These are phyloP conservation scores for Hypericum androsaemum DNA, from an alignment of 345 rosid species.

Conservation along the genomic window DNA sequence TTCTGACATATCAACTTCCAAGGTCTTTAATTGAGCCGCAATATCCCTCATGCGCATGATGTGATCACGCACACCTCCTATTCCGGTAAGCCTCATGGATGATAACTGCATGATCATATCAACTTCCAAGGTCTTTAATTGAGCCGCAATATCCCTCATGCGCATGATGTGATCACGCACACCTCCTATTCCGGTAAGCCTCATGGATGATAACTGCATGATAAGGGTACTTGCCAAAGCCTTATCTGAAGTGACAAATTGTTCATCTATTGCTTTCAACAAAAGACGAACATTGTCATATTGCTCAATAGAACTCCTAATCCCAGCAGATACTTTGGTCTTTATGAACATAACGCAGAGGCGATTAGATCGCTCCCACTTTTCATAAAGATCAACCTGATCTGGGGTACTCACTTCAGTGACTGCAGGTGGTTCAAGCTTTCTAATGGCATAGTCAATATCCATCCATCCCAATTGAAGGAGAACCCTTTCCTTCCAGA, in stretches of 20 bases:
- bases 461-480: background rate
- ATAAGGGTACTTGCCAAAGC: conserved; percentile 1
- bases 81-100: too few relatives aligned
- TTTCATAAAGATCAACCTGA: background rate
- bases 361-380: background rate
- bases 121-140: too few relatives aligned
- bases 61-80: too few relatives aligned
- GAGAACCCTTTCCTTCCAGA: background rate
- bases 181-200: too few relatives aligned
- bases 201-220: too few relatives aligned
- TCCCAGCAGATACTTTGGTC: background rate
- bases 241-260: background rate
- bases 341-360: background rate
- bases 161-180: too few relatives aligned
- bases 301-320: background rate
- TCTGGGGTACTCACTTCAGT: background rate
- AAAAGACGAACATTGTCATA: background rate
- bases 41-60: too few relatives aligned
- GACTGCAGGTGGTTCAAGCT: background rate
- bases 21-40: too few relatives aligned
- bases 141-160: too few relatives aligned
- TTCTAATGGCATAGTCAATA: background rate
- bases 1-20: background rate
- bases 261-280: background rate
- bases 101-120: too few relatives aligned